Base-by-base conservation (phyloP, 192 early-diverging fungal genomes). In the Gigaspora rosea region DNA sequence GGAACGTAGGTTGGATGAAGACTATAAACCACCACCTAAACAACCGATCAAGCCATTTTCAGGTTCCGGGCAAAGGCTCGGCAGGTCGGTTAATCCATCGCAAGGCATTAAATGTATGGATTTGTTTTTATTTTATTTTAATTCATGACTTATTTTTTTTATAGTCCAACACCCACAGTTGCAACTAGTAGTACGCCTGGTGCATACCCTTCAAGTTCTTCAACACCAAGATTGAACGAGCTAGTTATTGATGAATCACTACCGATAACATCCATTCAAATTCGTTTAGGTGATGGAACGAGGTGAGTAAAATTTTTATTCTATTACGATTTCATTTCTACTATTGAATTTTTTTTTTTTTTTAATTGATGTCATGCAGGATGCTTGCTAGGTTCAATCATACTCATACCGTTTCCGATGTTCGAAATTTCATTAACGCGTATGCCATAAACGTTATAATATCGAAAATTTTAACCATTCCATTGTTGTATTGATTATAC, bases 301-400 rank as follows among this genome's bases (percentile, higher is more conserved):
- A 88, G 88, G 88, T 89, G 78, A 52, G 36, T 41, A 47, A 46
- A 58, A 15, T 16, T 15, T 12, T 15, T 13, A 11, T 64, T 64
- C 27, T 22, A 27, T 46, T 32, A 35, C 0, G 11, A 41, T 20
- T 18, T 62, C 63, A 32, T 47, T 64, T 27, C 18, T 47, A 8
- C 27, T 59, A 58, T 46, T 6, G 10, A 52, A 49, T 18, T 52
- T 41, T 27, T 50, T 48, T 33, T 36, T 27, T 50, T 48, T 33
- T 36, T 32, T 51, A 16, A 36, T 64, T 65, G 1, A 51, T 20
- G 52, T 72, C 71, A 56, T 46, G 13, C 65, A 76, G 94, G 72
- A 80, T 96, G 85, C 89, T 97, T n/a, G 91, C 89, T n/a, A 90
- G 90, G 68, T 90, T 94, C 73, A 99, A 99, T 80, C 94, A 95